These are phyloP conservation scores for Thraustochytrium sp. DNA, from an alignment of 352 stramenopile genomes.

Conservation along the genomic window DNA sequence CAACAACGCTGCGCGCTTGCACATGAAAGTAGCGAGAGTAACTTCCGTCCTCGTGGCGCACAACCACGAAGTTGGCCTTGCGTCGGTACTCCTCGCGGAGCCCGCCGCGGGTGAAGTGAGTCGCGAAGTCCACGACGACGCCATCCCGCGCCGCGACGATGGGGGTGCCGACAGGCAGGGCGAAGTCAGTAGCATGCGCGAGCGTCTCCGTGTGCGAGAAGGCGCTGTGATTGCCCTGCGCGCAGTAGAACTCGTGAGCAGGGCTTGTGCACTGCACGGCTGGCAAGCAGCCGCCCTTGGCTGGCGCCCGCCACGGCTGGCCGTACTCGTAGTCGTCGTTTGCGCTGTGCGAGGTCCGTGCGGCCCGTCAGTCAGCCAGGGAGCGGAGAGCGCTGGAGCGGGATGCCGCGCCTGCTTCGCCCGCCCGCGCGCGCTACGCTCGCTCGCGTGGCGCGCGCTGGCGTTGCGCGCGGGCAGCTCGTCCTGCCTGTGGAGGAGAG, in stretches of 20 bases:
- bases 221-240: constrained; percentile 47
- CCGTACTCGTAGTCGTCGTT: neutral
- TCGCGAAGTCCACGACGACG: constrained; percentile 47
- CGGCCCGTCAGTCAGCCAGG: neutral
- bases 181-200: constrained; percentile 51
- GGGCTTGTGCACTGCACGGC: neutral
- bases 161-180: constrained; percentile 44
- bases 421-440: neutral
- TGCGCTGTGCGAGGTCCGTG: neutral
- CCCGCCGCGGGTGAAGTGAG: constrained; percentile 48
- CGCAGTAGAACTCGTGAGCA: neutral
- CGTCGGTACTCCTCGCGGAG: constrained; percentile 31
- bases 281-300: neutral
- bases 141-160: constrained; percentile 48
- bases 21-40: constrained; percentile 53
- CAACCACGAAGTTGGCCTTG: constrained; percentile 52
- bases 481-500: no score
- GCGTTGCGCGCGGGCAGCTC: no score
- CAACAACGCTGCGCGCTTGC: constrained; percentile 36
- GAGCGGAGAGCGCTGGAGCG: neutral
- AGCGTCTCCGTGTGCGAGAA: constrained; percentile 50
- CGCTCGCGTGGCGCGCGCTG: neutral
- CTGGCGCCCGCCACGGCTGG: neutral
- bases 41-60: constrained; percentile 51
- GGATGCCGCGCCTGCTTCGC: neutral